phyloP scores from a whole-genome alignment of 495 filamentous ascomycete genomes.

The Penicillium parvum region DNA sequence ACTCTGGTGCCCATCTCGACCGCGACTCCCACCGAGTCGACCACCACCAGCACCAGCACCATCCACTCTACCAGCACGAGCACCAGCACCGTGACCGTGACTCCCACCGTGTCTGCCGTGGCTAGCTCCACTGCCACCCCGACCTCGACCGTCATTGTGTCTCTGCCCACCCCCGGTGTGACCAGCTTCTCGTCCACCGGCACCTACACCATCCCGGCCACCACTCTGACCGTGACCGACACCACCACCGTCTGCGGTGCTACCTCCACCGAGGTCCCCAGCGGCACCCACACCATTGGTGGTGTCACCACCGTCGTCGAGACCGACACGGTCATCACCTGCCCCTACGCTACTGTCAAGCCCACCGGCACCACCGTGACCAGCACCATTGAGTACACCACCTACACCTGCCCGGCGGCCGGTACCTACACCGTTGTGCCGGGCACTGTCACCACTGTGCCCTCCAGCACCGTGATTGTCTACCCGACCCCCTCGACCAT shows the following conservation, averaged over 20 bases:
- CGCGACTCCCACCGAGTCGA: slow-evolving; percentile 15
- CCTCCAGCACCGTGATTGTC: slow-evolving; percentile 52
- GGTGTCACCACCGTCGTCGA: slow-evolving; percentile 73
- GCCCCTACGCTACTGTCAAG: slow-evolving; percentile 69
- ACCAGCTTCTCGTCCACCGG: slow-evolving; percentile 69
- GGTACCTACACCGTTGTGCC: slow-evolving; percentile 81
- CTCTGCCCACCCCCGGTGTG: slow-evolving; percentile 60
- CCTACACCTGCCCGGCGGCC: slow-evolving; percentile 71
- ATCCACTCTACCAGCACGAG: slow-evolving; percentile 38
- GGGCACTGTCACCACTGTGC: slow-evolving; percentile 53
- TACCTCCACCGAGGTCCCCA: slow-evolving; percentile 56
- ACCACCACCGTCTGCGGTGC: slow-evolving; percentile 66
- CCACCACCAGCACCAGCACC: slow-evolving; percentile 31
- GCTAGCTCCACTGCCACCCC: slow-evolving; percentile 14
- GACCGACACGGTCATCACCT: slow-evolving; percentile 65
- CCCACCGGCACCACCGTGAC: slow-evolving; percentile 56
- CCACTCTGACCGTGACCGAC: slow-evolving; percentile 66
- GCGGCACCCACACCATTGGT: slow-evolving; percentile 67
- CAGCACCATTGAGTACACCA: slow-evolving; percentile 67
- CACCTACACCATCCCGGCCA: slow-evolving; percentile 75
- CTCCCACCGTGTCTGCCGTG: slow-evolving; percentile 9
- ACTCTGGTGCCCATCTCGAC: slow-evolving; percentile 40
- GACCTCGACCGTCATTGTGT: slow-evolving; percentile 10
- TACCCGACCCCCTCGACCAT: slow-evolving; percentile 64
- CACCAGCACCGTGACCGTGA: slow-evolving; percentile 35